Conservation (phyloP, 2,329 filamentous ascomycete species). For the Paecilomyces sp. region DNA sequence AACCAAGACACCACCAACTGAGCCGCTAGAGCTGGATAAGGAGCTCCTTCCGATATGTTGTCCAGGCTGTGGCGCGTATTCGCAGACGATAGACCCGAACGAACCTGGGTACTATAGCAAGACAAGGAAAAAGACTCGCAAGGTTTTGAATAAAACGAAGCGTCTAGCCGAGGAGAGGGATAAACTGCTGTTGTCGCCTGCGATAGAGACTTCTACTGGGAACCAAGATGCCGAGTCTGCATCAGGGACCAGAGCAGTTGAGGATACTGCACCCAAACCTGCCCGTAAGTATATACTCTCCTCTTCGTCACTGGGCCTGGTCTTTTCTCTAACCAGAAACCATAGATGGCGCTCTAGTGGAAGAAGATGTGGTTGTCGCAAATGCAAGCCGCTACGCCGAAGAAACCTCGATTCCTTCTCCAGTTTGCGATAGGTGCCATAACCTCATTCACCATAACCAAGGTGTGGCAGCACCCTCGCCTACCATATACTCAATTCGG, state of each 20-base stretch:
- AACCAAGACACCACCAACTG: slow-evolving; percentile 1
- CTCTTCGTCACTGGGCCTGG: neutral
- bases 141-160: slow-evolving; percentile 18
- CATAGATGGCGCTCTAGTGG: neutral
- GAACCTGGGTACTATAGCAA: slow-evolving; percentile 53
- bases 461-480: slow-evolving; percentile 68
- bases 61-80: slow-evolving; percentile 57
- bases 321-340: neutral
- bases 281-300: neutral
- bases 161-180: slow-evolving; percentile 6
- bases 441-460: slow-evolving; percentile 67
- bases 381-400: slow-evolving; percentile 10
- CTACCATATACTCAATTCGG: slow-evolving; percentile 70
- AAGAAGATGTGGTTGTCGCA: slow-evolving; percentile 13
- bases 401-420: slow-evolving; percentile 10
- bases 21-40: slow-evolving; percentile 9
- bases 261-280: neutral
- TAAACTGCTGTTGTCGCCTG: neutral
- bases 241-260: slow-evolving; percentile 8
- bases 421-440: slow-evolving; percentile 80
- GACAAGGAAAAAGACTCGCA: slow-evolving; percentile 41
- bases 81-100: slow-evolving; percentile 48
- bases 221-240: slow-evolving; percentile 1
- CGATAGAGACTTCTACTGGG: neutral
- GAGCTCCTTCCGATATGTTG: slow-evolving; percentile 45